phyloP scores from a whole-genome alignment of 345 rosid species.

The Populus davidiana region DNA sequence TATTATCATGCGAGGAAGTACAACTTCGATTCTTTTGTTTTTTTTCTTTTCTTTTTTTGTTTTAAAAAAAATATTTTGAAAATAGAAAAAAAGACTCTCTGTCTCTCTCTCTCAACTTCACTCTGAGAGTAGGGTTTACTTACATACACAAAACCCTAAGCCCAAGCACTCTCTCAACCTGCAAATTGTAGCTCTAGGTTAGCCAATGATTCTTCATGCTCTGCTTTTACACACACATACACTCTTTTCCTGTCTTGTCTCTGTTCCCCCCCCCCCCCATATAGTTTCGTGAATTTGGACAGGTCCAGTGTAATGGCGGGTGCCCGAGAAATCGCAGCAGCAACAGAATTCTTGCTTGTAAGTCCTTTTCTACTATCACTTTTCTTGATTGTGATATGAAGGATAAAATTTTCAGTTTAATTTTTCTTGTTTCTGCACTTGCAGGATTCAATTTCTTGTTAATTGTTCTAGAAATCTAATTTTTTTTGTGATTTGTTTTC shows the following conservation, averaged over 20 bases:
- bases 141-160: not conserved
- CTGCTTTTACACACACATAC: not conserved
- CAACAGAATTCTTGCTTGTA: constrained; percentile 11
- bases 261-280: not conserved
- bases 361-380: not conserved
- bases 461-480: not conserved
- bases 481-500: not conserved
- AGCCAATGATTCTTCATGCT: not conserved
- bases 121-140: not conserved
- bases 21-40: too few relatives aligned
- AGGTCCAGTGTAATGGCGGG: constrained; percentile 12
- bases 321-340: not conserved
- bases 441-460: not conserved
- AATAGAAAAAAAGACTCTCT: too few relatives aligned
- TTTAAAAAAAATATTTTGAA: too few relatives aligned
- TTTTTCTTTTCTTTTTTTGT: too few relatives aligned
- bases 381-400: not conserved
- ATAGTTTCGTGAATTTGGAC: not conserved
- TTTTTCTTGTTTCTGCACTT: not conserved
- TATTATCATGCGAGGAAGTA: too few relatives aligned
- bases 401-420: not conserved
- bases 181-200: not conserved
- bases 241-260: not conserved
- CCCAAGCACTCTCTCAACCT: not conserved
- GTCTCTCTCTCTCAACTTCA: not conserved